Base-by-base conservation (phyloP, 2,329 filamentous ascomycete genomes). In the Dichotomopilus funicola region DNA sequence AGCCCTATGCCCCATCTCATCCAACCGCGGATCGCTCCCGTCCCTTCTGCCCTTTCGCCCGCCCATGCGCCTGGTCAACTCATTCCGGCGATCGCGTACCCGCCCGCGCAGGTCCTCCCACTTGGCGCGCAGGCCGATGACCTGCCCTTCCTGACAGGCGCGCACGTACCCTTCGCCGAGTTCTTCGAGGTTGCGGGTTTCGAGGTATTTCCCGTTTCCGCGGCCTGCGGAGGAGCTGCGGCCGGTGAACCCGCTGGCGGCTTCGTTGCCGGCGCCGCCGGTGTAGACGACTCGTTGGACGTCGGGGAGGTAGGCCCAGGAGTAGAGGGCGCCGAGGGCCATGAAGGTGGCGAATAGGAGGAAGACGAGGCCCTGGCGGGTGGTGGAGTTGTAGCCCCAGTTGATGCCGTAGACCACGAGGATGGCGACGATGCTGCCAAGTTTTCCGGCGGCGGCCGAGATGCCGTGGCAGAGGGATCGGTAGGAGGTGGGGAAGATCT, bases 401-500 rank as follows among this genome's bases (percentile, higher is more conserved):
- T 78, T 77, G 65, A 79, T 77, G 53, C 73, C 76, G 61, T 75
- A 78, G 1, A 79, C 75, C 33, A 79, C 70, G 10, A 78, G 63
- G 13, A 79, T 71, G 49, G 77, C 78, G 5, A 78, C 67, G 50
- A 84, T 75, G 56, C 78, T 79, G 31, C 80, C 81, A 1, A 81
- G 67, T 63, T 85, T 85, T 9, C 81, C 82, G 0, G 77, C 75
- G 0, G 81, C 81, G 0, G 82, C 81, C 0, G 81, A 81, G 51
- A 85, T 80, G 31, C 81, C 81, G 62, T 84, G 81, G 56, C 80
- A 84, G 0, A 81, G 82, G 50, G 77, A 82, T 42, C 83, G 77
- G 62, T 84, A 85, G 59, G 77, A 76, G 1, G 82, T 86, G 0
- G 81, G 82, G 64, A 86, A 87, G 43, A 83, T 78, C 64, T 86